Base-by-base conservation (phyloP, 371 early-diverging fungal species). In the Homolaphlyctis polyrhiza region DNA sequence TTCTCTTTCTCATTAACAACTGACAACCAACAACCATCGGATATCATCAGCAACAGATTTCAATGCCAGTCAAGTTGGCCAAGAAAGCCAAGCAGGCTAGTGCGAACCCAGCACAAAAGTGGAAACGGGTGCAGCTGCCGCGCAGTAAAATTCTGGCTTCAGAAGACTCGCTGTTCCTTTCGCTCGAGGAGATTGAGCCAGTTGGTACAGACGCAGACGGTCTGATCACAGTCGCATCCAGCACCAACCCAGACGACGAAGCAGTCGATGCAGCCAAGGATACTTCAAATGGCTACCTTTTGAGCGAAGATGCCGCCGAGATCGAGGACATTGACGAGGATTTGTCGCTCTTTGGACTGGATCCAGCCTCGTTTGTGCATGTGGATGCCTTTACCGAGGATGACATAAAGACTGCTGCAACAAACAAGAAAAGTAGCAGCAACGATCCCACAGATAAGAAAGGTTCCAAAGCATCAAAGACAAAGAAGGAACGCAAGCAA, bases 101-200 rank as follows among this genome's bases (percentile, higher is more conserved):
- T n/a, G n/a, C n/a, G n/a, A n/a, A n/a, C n/a, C n/a, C n/a, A n/a
- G n/a, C n/a, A n/a, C n/a, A n/a, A n/a, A n/a, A n/a, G n/a, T n/a
- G n/a, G n/a, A n/a, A n/a, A n/a, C n/a, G n/a, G n/a, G n/a, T n/a
- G n/a, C n/a, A n/a, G n/a, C n/a, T n/a, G n/a, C n/a, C n/a, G n/a
- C n/a, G n/a, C n/a, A n/a, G n/a, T n/a, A n/a, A n/a, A n/a, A n/a
- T n/a, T n/a, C n/a, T n/a, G n/a, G n/a, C n/a, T n/a, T n/a, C 52
- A 8, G 52, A 32, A 14, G 52, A 51, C 32, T 11, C 52, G 14
- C 27, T 25, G 11, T 51, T 51, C n/a, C 27, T 51, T 6, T 51
- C 52, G 28, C 52, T 51, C 52, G 52, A 51, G 32, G 52, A 51
- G 32, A 51, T 51, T 27, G 55, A 55, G 21, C 21, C 13, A 13